Conservation (phyloP, 148 eudicot genomes). For the Silene latifolia region DNA sequence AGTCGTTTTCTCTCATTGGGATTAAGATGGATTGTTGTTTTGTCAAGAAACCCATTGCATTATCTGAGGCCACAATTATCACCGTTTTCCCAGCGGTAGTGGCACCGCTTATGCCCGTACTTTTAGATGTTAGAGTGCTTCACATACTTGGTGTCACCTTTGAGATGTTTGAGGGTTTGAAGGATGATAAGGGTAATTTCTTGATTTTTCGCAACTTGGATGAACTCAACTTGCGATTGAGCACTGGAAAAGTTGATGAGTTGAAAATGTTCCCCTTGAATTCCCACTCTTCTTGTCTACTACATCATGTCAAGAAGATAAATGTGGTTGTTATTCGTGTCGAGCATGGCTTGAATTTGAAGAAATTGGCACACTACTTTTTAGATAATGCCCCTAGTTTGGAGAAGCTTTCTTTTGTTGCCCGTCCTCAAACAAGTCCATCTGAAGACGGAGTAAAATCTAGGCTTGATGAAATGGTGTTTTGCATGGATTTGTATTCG, state of each 20-base stretch:
- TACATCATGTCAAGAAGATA: neutral
- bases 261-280: neutral
- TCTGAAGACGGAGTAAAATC: neutral
- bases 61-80: neutral
- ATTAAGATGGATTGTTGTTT: neutral
- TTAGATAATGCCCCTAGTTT: neutral
- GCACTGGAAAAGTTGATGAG: neutral
- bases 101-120: neutral
- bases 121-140: neutral
- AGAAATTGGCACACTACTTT: neutral
- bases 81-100: neutral
- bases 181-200: neutral
- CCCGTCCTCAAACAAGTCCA: neutral
- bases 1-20: neutral
- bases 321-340: neutral
- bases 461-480: neutral
- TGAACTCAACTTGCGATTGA: neutral
- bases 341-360: neutral
- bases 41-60: neutral
- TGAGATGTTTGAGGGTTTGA: neutral
- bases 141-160: neutral
- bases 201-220: neutral
- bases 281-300: neutral
- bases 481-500: neutral
- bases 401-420: neutral